Evolutionary conservation across 2,329 filamentous ascomycete genomes (phyloP).

Genomic region (Neurospora crassa): DNA sequence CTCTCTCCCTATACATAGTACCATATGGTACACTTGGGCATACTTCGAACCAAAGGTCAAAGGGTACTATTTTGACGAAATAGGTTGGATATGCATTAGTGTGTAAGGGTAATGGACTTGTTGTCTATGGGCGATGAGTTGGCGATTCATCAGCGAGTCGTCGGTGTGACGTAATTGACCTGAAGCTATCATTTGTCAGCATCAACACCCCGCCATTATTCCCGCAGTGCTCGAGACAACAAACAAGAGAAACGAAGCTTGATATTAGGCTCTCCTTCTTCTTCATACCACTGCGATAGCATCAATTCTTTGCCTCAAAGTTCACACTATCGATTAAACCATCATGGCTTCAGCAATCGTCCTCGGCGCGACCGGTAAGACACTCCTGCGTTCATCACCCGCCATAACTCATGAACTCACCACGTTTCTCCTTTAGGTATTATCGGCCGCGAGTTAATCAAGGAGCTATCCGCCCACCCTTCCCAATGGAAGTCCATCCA

Average conservation of each 20-base stretch:
- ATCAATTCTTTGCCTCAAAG: background rate
- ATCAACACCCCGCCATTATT: background rate
- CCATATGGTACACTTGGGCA: too few species aligned
- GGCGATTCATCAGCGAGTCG: background rate
- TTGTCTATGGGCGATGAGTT: background rate
- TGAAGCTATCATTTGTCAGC: background rate
- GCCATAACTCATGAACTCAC: background rate
- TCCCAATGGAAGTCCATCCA: slow-evolving; percentile 16
- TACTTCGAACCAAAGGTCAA: too few species aligned
- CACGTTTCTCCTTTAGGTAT: slow-evolving; percentile 11
- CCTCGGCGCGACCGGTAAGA: slow-evolving; percentile 12
- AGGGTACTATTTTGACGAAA: too few species aligned
- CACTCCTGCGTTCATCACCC: background rate
- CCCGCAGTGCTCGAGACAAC: background rate
- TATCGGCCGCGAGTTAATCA: slow-evolving; percentile 19
- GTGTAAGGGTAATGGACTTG: background rate
- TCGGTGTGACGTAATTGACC: background rate
- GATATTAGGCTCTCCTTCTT: background rate
- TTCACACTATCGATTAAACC: background rate
- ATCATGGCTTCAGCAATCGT: slow-evolving; percentile 13
- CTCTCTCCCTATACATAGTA: too few species aligned
- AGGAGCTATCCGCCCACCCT: slow-evolving; percentile 10
- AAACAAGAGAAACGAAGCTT: background rate
- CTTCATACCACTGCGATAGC: background rate
- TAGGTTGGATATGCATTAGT: background rate